phyloP scores from a whole-genome alignment of 257 asterid genomes.

The Nicotiana sylvestris region DNA sequence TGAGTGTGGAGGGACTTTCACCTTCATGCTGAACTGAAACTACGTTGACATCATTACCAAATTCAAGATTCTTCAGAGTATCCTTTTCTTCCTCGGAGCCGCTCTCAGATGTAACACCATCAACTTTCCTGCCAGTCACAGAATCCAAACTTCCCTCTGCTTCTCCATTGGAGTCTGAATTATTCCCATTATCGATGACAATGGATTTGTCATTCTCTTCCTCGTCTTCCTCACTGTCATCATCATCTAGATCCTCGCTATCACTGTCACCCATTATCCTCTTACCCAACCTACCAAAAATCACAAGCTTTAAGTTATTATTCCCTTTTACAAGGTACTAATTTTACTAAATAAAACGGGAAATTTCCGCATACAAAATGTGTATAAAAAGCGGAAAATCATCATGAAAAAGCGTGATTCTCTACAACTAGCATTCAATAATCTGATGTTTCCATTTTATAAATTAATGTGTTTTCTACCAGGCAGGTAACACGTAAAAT shows the following conservation, averaged over 20 bases:
- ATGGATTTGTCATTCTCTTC: constrained; percentile 56
- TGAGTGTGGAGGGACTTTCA: background rate
- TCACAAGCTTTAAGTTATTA: background rate
- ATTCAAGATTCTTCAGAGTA: constrained; percentile 27
- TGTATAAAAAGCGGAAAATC: background rate
- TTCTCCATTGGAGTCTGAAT: constrained; percentile 65
- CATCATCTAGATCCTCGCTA: constrained; percentile 52
- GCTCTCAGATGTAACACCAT: constrained; percentile 34
- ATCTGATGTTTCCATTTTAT: background rate
- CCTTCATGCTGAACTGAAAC: background rate
- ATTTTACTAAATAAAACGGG: background rate
- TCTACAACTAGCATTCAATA: background rate
- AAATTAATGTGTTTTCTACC: background rate
- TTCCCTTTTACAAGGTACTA: background rate
- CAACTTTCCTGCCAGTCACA: constrained; percentile 35
- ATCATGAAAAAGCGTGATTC: background rate
- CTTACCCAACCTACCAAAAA: constrained; percentile 68
- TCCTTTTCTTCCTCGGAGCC: constrained; percentile 58
- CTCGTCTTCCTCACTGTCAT: constrained; percentile 35
- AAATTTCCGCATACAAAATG: background rate
- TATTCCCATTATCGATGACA: constrained; percentile 43
- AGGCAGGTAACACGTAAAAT: background rate
- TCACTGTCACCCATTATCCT: constrained; percentile 61
- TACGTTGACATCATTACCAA: constrained; percentile 15
- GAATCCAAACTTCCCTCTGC: constrained; percentile 49